Conservation (phyloP, 768 basidiomycete genomes). For the Boletus rex-veris region DNA sequence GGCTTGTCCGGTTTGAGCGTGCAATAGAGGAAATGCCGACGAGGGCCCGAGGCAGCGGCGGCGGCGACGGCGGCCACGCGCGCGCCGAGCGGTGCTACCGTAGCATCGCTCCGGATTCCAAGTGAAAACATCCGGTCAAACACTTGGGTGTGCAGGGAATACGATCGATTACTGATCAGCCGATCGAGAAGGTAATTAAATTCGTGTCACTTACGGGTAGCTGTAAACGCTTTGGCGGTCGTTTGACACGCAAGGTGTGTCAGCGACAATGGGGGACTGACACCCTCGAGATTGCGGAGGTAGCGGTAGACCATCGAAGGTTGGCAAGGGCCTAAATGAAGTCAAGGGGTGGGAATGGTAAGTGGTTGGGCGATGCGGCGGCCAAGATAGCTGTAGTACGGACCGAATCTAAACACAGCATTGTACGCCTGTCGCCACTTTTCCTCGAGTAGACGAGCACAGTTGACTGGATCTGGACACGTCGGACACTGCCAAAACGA, state of each 20-base stretch:
- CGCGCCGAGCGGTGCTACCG: constrained; percentile 53
- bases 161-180: too few relatives aligned
- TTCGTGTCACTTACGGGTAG: constrained; percentile 54
- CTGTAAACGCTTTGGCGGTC: constrained; percentile 85
- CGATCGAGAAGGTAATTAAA: not conserved
- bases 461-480: constrained; percentile 75
- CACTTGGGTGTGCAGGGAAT: constrained; percentile 40
- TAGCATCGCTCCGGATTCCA: constrained; percentile 70
- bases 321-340: constrained; percentile 65
- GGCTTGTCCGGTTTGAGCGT: constrained; percentile 60
- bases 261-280: constrained; percentile 82
- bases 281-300: constrained; percentile 83
- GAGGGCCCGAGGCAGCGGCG: constrained; percentile 65
- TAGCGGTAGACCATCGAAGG: constrained; percentile 93
- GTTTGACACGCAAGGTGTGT: constrained; percentile 87
- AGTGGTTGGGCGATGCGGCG: not conserved
- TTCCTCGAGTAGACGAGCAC: constrained; percentile 84
- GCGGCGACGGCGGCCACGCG: constrained; percentile 66
- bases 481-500: constrained; percentile 57
- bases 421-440: constrained; percentile 91
- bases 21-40: constrained; percentile 84
- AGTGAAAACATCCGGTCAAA: constrained; percentile 90
- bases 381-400: not conserved
- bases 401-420: constrained; percentile 83
- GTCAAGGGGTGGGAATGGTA: not conserved